phyloP scores from a whole-genome alignment of 1,139 yeast species.

The Geotrichum klebahnii region DNA sequence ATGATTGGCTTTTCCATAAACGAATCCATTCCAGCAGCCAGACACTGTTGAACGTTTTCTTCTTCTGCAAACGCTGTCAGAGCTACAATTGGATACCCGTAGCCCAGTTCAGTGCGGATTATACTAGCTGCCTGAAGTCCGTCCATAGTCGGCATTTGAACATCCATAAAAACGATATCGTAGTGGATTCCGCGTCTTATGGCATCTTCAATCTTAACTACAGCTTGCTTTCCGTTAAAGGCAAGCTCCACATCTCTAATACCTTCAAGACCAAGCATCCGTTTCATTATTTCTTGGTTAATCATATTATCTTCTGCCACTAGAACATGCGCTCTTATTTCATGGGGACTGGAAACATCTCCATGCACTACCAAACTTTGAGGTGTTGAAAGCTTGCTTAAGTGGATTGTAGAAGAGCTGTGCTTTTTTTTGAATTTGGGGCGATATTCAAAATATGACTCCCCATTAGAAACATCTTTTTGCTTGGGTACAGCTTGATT shows the following conservation, averaged over 20 bases:
- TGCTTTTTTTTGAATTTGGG: not conserved
- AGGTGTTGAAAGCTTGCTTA: not conserved
- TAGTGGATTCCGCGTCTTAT: conserved; percentile 43
- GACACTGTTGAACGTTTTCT: conserved; percentile 71
- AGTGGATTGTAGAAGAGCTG: not conserved
- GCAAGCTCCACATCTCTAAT: conserved; percentile 68
- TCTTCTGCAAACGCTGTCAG: conserved; percentile 83
- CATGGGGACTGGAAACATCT: too few relatives aligned
- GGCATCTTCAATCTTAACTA: conserved; percentile 55
- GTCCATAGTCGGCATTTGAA: conserved; percentile 91
- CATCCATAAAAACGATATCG: conserved; percentile 88
- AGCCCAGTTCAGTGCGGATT: conserved; percentile 63
- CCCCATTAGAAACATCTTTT: not conserved
- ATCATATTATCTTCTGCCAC: conserved; percentile 95
- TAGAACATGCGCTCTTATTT: conserved; percentile 45
- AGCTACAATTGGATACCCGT: conserved; percentile 77
- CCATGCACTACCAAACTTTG: too few relatives aligned
- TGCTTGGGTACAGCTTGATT: not conserved
- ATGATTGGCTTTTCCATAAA: conserved; percentile 84
- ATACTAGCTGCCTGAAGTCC: conserved; percentile 77
- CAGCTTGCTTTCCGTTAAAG: conserved; percentile 86
- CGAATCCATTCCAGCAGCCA: conserved; percentile 81
- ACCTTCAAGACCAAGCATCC: conserved; percentile 83
- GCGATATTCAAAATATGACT: not conserved
- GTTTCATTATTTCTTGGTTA: conserved; percentile 81